A percentile compares a stretch with the other conserved stretches of the same genome.
These are phyloP conservation scores for Mycena sanguinolenta DNA, from an alignment of 768 basidiomycete species.

Conservation along the genomic window DNA sequence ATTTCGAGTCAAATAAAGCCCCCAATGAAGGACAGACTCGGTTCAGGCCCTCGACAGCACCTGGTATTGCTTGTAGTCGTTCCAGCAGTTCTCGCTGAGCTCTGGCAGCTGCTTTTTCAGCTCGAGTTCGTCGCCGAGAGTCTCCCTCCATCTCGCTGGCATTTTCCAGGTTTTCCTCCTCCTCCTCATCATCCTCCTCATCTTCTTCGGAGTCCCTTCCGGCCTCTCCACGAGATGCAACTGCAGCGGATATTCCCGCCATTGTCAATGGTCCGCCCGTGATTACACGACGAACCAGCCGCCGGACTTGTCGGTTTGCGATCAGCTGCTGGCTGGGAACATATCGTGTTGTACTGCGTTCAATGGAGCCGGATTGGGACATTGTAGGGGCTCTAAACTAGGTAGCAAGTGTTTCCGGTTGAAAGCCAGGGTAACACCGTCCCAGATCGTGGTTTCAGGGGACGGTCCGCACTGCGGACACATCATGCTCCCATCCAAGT, in stretches of 20 bases:
- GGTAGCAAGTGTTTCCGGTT: constrained; percentile 32
- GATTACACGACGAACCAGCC: neutral
- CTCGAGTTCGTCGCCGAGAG: too few relatives aligned
- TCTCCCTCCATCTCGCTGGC: neutral
- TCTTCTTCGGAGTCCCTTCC: constrained; percentile 2
- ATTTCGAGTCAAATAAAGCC: too few relatives aligned
- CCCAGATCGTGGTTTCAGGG: constrained; percentile 36
- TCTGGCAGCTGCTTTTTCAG: neutral
- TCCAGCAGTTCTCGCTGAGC: too few relatives aligned
- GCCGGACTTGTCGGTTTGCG: neutral
- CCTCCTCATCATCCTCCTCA: constrained; percentile 16
- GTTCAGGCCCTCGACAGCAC: too few relatives aligned
- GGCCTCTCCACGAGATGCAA: neutral
- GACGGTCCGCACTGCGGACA: constrained; percentile 26
- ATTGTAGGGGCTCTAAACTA: constrained; percentile 32
- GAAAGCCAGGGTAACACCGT: constrained; percentile 37
- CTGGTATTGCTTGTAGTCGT: too few relatives aligned
- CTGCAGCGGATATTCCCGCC: neutral
- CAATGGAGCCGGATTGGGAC: neutral
- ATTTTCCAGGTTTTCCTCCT: neutral
- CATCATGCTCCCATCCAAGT: constrained; percentile 25
- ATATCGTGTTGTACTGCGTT: neutral
- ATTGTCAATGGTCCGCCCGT: neutral
- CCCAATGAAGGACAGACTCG: too few relatives aligned
- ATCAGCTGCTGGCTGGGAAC: constrained; percentile 1